Evolutionary conservation across 352 stramenopile genomes (phyloP), one percentile per base, ranked within the genome.

Genomic region (Plasmopara viticola): DNA sequence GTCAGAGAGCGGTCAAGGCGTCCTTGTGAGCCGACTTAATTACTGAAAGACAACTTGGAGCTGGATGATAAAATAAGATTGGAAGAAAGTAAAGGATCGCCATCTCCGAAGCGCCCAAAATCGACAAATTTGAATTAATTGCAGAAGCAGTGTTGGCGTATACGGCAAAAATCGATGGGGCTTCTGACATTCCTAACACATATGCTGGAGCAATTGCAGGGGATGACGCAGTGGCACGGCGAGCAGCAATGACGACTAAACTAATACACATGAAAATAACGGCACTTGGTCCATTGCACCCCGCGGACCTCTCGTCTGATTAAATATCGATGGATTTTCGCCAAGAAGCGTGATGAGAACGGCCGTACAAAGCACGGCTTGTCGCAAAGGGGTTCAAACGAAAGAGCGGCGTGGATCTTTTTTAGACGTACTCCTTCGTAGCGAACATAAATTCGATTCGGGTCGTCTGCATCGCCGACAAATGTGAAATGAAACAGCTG

Each of bases 391-490:
- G 30, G 30, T 34, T 34, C 9, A 34, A 34, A 9, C 30, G 9
- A 9, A 34, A 34, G 30, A 9, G 9, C 30, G 30, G 30, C 30
- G 30, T 34, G 30, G 30, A 9, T 34, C 9, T 34, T 9, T 34
- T 34, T 6, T 34, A 8, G 41, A 35, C 12, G 38, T 40, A 34
- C 9, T 31, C 38, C 44, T 6, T 57, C 1, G 72, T 83, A 10
- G 57, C 62, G 10, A 67, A 64, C 49, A 67, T 74, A 45, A 68
- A 34, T 40, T 74, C 66, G 2, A 62, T 83, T 10, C 52, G 63
- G 34, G 31, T 34, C 9, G 5, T 34, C 5, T 73, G 5, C 9
- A 9, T 5, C 30, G n/a, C n/a, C n/a, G n/a, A n/a, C n/a, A n/a
- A n/a, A n/a, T 20, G 17, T 9, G 30, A 34, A 34, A 34, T 34